Evolutionary conservation across 495 filamentous ascomycete species (phyloP).

Genomic region (Penicillium silybi): DNA sequence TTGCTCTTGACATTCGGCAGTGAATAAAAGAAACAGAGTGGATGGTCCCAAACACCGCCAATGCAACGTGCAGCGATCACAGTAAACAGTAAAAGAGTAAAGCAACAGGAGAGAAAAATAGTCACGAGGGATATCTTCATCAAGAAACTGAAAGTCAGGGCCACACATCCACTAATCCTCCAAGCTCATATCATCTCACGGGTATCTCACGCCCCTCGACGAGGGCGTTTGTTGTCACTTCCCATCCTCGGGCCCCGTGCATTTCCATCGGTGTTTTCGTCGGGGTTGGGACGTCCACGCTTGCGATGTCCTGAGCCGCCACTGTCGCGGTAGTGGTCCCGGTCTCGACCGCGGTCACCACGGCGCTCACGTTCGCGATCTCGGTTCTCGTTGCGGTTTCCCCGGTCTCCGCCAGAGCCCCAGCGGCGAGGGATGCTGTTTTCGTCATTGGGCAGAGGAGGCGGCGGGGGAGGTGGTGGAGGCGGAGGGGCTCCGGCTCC

Average conservation of each 20-base stretch:
- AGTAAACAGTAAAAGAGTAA: background rate
- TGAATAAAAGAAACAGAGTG: constrained; percentile 10
- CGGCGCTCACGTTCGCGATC: constrained; percentile 41
- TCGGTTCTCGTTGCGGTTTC: constrained; percentile 27
- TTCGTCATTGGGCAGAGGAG: constrained; percentile 24
- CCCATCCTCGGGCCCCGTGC: constrained; percentile 37
- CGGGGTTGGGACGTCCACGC: constrained; percentile 35
- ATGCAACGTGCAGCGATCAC: constrained; percentile 10
- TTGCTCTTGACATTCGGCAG: background rate
- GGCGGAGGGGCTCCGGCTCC: constrained; percentile 32
- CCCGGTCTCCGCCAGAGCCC: constrained; percentile 33
- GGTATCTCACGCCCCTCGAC: constrained; percentile 34
- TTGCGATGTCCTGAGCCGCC: constrained; percentile 36
- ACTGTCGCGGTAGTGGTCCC: constrained; percentile 32
- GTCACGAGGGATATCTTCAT: background rate
- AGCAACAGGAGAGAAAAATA: constrained; percentile 12
- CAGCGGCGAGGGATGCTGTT: constrained; percentile 34
- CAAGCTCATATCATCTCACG: background rate
- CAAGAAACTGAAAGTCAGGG: background rate
- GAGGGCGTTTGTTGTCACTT: constrained; percentile 43
- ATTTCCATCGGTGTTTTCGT: constrained; percentile 25
- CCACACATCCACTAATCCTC: background rate
- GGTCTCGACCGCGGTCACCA: constrained; percentile 39
- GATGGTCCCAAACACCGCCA: constrained; percentile 20
- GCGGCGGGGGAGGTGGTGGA: constrained; percentile 31